Evolutionary conservation across 1,284 basidiomycete species (phyloP).

Genomic region (Fomitopsis palustris): DNA sequence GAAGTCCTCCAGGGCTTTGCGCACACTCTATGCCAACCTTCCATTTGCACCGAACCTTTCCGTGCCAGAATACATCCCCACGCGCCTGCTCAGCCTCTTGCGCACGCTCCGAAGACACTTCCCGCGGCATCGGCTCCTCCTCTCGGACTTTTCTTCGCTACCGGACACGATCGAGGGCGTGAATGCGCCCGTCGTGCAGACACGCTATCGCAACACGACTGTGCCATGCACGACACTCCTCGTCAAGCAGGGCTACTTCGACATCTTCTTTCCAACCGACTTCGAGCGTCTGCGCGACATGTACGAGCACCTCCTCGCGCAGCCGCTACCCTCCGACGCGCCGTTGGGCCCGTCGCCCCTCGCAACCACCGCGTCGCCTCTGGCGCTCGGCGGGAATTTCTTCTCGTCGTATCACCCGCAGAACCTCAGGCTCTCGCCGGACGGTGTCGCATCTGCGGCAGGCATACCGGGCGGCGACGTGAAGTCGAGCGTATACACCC

Average conservation of each 20-base stretch:
- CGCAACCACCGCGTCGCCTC: slow-evolving; percentile 44
- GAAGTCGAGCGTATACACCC: slow-evolving; percentile 79
- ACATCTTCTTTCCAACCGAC: slow-evolving; percentile 98
- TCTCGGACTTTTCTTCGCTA: slow-evolving; percentile 89
- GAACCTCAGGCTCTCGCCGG: slow-evolving; percentile 56
- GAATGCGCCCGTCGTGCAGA: slow-evolving; percentile 96
- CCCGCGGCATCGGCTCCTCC: slow-evolving; percentile 87
- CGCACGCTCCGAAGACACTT: slow-evolving; percentile 83
- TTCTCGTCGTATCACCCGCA: slow-evolving; percentile 63
- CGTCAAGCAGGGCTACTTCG: slow-evolving; percentile 95
- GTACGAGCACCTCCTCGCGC: slow-evolving; percentile 79
- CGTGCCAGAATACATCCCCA: slow-evolving; percentile 89
- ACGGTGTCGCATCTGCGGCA: slow-evolving; percentile 68
- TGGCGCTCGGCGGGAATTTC: slow-evolving; percentile 57
- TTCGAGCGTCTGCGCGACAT: slow-evolving; percentile 85
- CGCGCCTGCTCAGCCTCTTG: slow-evolving; percentile 85
- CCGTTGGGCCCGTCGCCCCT: slow-evolving; percentile 45
- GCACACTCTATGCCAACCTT: slow-evolving; percentile 63
- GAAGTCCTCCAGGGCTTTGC: slow-evolving; percentile 48
- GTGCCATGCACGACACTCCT: slow-evolving; percentile 89
- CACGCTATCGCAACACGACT: slow-evolving; percentile 79
- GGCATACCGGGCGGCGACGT: slow-evolving; percentile 78
- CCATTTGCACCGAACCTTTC: slow-evolving; percentile 94
- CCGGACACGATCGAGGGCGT: slow-evolving; percentile 84
- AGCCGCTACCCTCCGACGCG: slow-evolving; percentile 36